Evolutionary conservation across 768 basidiomycete species (phyloP).

Genomic region (Pholiota molesta): DNA sequence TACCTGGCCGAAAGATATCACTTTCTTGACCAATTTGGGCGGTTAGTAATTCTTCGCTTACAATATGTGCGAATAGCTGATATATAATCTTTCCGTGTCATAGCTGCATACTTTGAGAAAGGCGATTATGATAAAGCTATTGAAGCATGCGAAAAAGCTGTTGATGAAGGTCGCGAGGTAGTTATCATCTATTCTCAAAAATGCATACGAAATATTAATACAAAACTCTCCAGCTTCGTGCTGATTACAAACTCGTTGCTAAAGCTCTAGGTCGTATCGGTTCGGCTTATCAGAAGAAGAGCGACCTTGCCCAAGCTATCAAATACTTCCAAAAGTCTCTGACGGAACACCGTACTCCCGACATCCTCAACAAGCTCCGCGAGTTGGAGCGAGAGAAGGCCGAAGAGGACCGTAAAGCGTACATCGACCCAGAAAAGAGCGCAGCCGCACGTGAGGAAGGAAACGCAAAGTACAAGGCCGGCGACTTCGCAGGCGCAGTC

Average conservation of each 20-base stretch:
- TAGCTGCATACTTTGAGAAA: slow-evolving; percentile 93
- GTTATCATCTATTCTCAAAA: neutral
- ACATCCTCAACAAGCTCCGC: slow-evolving; percentile 88
- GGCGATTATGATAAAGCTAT: slow-evolving; percentile 91
- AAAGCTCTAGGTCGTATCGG: slow-evolving; percentile 94
- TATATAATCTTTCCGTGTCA: neutral
- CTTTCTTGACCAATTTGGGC: slow-evolving; percentile 89
- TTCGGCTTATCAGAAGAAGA: slow-evolving; percentile 80
- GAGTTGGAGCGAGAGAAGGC: slow-evolving; percentile 77
- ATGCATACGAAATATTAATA: slow-evolving; percentile 1
- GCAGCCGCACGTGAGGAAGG: slow-evolving; percentile 89
- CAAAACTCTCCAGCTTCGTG: slow-evolving; percentile 59
- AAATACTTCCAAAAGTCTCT: slow-evolving; percentile 94
- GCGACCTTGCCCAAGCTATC: slow-evolving; percentile 76
- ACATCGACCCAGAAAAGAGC: slow-evolving; percentile 85
- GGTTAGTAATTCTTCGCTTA: slow-evolving; percentile 45
- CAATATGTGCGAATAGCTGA: neutral
- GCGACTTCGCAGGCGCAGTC: slow-evolving; percentile 90
- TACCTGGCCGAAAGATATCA: slow-evolving; percentile 88
- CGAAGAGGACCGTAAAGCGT: slow-evolving; percentile 80
- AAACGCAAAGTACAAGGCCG: slow-evolving; percentile 88
- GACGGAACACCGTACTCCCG: slow-evolving; percentile 94
- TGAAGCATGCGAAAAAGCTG: slow-evolving; percentile 92
- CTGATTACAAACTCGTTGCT: slow-evolving; percentile 94
- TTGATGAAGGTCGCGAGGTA: slow-evolving; percentile 88